phyloP scores from a whole-genome alignment of 192 early-diverging fungal genomes.

The Coemansia umbellata region DNA sequence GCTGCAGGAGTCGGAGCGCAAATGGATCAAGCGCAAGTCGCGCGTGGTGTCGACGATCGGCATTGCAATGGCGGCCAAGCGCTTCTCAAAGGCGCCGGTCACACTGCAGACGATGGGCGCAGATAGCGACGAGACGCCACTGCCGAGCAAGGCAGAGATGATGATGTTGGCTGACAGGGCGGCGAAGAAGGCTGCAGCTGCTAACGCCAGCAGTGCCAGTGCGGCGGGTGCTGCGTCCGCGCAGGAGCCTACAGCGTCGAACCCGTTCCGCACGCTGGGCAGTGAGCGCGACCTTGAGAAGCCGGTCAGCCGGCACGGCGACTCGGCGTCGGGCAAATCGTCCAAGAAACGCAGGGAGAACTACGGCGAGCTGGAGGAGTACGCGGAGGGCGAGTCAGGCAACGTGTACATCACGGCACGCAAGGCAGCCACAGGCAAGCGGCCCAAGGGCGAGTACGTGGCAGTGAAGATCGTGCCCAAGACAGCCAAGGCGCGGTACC shows the following conservation, averaged over 20 bases:
- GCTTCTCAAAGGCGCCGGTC: slow-evolving; percentile 11
- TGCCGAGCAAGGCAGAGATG: slow-evolving; percentile 5
- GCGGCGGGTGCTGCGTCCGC: slow-evolving; percentile 21
- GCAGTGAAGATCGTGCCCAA: slow-evolving; percentile 51
- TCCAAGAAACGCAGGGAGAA: slow-evolving; percentile 46
- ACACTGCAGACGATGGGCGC: slow-evolving; percentile 12
- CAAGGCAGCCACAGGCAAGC: slow-evolving; percentile 30
- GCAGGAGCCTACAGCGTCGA: slow-evolving; percentile 4
- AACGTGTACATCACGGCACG: slow-evolving; percentile 44
- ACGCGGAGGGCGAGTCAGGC: slow-evolving; percentile 53
- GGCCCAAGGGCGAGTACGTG: slow-evolving; percentile 38
- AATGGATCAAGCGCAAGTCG: slow-evolving; percentile 52
- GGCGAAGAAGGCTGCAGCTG: neutral
- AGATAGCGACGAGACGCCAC: slow-evolving; percentile 5
- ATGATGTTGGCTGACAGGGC: neutral
- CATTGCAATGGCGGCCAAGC: slow-evolving; percentile 17
- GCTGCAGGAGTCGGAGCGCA: slow-evolving; percentile 5
- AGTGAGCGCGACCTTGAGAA: slow-evolving; percentile 17
- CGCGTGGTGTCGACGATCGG: slow-evolving; percentile 34
- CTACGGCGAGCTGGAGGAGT: slow-evolving; percentile 52
- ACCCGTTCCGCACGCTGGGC: slow-evolving; percentile 5
- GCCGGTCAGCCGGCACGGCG: neutral
- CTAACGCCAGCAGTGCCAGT: neutral
- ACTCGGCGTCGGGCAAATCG: slow-evolving; percentile 23
- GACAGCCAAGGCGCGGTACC: slow-evolving; percentile 44